phyloP scores from a whole-genome alignment of 352 stramenopile species.

The Albugo laibachii region DNA sequence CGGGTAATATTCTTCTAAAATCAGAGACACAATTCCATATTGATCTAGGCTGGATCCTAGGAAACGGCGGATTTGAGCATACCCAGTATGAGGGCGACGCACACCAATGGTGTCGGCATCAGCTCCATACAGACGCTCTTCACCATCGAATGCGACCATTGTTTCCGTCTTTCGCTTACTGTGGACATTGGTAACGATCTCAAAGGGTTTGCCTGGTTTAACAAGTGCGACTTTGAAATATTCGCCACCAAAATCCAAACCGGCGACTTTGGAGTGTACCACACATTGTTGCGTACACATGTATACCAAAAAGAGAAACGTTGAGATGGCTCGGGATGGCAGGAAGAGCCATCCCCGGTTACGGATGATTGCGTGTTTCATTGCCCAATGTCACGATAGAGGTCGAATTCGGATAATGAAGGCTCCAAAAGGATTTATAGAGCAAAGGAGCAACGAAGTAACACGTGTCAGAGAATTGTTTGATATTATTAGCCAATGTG shows the following conservation, averaged over 20 bases:
- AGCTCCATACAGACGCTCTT: constrained; percentile 88
- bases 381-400: no score
- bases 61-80: constrained; percentile 76
- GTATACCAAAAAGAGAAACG: no score
- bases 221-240: constrained; percentile 72
- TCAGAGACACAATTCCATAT: constrained; percentile 31
- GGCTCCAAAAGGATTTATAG: no score
- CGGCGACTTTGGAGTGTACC: constrained; percentile 35
- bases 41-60: constrained; percentile 73
- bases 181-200: constrained; percentile 96
- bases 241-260: constrained; percentile 92
- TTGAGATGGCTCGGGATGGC: no score
- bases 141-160: constrained; percentile 79
- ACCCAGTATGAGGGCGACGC: constrained; percentile 83
- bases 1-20: constrained; percentile 54
- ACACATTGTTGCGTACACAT: background rate
- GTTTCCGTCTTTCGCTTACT: constrained; percentile 97
- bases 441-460: no score
- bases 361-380: no score
- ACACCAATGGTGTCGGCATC: constrained; percentile 85
- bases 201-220: constrained; percentile 87
- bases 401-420: no score
- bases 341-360: no score
- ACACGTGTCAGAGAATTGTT: no score
- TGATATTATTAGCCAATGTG: no score